Evolutionary conservation across 2,329 filamentous ascomycete genomes (phyloP).

Genomic region (Nothomitra cinnamomea): DNA sequence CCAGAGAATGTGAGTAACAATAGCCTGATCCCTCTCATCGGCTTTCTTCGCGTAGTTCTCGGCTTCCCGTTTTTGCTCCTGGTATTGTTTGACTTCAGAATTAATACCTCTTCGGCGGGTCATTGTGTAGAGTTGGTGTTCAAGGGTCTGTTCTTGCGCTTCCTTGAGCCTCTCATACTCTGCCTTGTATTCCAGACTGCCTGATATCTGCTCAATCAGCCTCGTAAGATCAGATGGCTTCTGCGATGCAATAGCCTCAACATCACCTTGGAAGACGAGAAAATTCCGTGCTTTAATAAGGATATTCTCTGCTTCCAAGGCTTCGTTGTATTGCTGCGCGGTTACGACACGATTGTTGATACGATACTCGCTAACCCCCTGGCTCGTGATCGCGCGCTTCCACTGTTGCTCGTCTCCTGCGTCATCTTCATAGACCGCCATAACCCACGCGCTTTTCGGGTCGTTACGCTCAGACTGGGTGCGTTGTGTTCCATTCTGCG

Average conservation of each 20-base stretch:
- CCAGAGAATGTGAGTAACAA: slow-evolving; percentile 89
- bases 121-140: slow-evolving; percentile 77
- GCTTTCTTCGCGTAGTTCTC: slow-evolving; percentile 86
- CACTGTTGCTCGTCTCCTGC: slow-evolving; percentile 87
- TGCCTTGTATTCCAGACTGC: slow-evolving; percentile 82
- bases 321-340: slow-evolving; percentile 83
- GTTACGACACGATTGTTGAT: slow-evolving; percentile 87
- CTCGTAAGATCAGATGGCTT: slow-evolving; percentile 85
- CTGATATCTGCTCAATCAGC: slow-evolving; percentile 93
- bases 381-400: slow-evolving; percentile 85
- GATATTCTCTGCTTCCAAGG: slow-evolving; percentile 85
- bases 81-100: slow-evolving; percentile 92
- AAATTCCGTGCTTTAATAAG: slow-evolving; percentile 97
- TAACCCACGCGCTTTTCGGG: slow-evolving; percentile 93
- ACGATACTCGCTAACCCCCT: slow-evolving; percentile 83
- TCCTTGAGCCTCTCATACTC: slow-evolving; percentile 86
- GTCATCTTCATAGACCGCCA: slow-evolving; percentile 97
- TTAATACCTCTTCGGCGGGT: slow-evolving; percentile 87
- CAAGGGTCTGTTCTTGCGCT: slow-evolving; percentile 70
- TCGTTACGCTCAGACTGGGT: slow-evolving; percentile 52
- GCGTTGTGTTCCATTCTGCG: slow-evolving; percentile 29
- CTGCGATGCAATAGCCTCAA: slow-evolving; percentile 90
- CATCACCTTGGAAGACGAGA: slow-evolving; percentile 93
- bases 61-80: slow-evolving; percentile 89
- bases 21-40: slow-evolving; percentile 75